These are phyloP conservation scores for Pulveroboletus sp. DNA, from an alignment of 768 basidiomycete genomes.

Conservation along the genomic window DNA sequence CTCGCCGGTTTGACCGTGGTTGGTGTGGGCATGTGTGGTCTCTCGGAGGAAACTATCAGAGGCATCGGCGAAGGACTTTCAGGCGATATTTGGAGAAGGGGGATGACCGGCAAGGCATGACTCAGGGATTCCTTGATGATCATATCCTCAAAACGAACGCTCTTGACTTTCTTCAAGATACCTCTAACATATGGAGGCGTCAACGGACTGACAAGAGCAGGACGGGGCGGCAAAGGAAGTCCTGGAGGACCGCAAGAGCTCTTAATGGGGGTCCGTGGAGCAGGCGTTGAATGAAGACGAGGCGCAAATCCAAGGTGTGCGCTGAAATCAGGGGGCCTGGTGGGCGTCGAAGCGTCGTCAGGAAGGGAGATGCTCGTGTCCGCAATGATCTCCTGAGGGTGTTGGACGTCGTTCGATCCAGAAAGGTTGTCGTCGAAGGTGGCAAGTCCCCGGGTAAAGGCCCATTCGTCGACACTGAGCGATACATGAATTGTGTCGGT, in stretches of 20 bases:
- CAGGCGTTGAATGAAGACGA: background rate
- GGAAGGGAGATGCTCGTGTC: constrained; percentile 15
- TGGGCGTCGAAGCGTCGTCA: constrained; percentile 9
- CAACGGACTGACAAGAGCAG: constrained; percentile 23
- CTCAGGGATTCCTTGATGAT: constrained; percentile 3
- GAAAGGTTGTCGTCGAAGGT: constrained; percentile 21
- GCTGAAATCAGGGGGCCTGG: background rate
- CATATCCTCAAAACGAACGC: constrained; percentile 35
- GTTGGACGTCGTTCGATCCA: constrained; percentile 2
- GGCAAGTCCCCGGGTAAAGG: constrained; percentile 31
- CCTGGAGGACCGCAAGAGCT: constrained; percentile 16
- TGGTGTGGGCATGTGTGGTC: constrained; percentile 11
- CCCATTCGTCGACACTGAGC: constrained; percentile 35
- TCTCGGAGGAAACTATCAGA: constrained; percentile 2
- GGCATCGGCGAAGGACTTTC: constrained; percentile 9
- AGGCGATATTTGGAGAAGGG: background rate
- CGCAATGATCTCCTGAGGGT: background rate
- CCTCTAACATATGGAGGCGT: constrained; percentile 32
- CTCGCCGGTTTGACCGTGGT: background rate
- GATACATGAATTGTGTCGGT: constrained; percentile 2
- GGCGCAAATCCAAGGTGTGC: background rate
- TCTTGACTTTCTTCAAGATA: constrained; percentile 40
- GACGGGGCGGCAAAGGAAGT: constrained; percentile 19
- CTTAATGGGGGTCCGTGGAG: constrained; percentile 6
- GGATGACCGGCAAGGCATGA: background rate